phyloP scores from a whole-genome alignment of 2,329 filamentous ascomycete species.

The Penicillium concentricum region DNA sequence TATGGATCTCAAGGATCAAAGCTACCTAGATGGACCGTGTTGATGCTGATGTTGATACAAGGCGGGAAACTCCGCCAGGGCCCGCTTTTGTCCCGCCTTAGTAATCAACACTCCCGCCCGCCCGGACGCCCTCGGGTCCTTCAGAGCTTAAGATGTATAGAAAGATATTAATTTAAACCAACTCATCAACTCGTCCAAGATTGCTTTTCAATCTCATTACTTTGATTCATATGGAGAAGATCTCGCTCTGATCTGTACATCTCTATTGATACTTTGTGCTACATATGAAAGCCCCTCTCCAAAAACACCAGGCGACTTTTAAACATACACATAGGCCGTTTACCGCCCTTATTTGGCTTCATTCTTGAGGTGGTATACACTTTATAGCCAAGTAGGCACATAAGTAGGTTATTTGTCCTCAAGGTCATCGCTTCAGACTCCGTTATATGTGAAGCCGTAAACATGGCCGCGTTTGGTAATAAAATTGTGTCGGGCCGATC shows the following conservation, averaged over 20 bases:
- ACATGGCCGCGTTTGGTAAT: constrained; percentile 1
- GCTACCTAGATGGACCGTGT: background rate
- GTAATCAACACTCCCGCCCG: background rate
- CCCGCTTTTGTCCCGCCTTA: constrained; percentile 1
- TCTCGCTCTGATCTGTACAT: background rate
- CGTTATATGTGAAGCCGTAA: background rate
- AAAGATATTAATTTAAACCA: background rate
- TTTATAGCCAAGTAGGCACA: background rate
- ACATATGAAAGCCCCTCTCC: background rate
- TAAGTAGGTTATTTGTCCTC: no score
- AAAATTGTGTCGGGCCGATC: background rate
- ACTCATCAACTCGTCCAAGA: background rate
- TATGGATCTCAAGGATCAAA: background rate
- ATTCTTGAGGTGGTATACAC: background rate
- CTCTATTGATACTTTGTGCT: background rate
- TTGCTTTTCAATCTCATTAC: background rate
- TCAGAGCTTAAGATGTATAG: background rate
- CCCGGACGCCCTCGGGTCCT: background rate
- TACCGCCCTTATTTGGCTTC: background rate
- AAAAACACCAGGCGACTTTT: background rate
- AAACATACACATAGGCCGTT: background rate
- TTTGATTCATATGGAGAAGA: background rate
- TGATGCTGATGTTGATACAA: background rate
- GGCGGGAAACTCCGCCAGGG: constrained; percentile 1
- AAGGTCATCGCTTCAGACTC: background rate